These are phyloP conservation scores for Aegilops speltoides DNA, from an alignment of 176 grass and related monocot species.

Conservation along the genomic window DNA sequence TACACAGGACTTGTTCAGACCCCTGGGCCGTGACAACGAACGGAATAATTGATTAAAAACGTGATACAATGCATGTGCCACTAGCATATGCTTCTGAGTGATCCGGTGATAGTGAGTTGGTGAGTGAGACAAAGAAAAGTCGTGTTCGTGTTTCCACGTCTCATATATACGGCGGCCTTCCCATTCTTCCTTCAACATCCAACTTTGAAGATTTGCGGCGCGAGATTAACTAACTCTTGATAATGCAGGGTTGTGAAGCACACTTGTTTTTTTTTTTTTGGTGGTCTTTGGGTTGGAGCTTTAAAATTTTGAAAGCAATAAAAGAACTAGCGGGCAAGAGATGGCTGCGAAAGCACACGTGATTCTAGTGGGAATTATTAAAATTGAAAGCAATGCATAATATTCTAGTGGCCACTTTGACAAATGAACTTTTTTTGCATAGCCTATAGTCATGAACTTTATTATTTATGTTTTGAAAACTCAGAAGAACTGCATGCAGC, in stretches of 20 bases:
- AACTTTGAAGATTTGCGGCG: neutral
- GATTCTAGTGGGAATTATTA: neutral
- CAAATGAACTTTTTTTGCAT: too few relatives aligned
- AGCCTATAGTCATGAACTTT: too few relatives aligned
- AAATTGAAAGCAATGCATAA: neutral
- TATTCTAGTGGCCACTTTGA: too few relatives aligned
- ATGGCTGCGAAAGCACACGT: neutral
- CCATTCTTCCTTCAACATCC: neutral
- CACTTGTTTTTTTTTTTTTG: neutral
- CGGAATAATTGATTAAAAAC: too few relatives aligned
- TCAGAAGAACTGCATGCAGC: too few relatives aligned
- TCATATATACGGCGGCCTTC: neutral
- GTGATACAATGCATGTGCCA: neutral
- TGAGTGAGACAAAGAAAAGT: neutral
- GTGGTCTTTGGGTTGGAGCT: neutral
- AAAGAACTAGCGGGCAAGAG: neutral
- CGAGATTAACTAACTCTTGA: neutral
- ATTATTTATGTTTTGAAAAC: too few relatives aligned
- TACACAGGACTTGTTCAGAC: too few relatives aligned
- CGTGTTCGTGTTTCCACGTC: neutral
- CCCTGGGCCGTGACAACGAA: too few relatives aligned
- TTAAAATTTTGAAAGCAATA: neutral
- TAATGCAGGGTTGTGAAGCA: neutral
- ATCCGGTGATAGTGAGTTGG: neutral
- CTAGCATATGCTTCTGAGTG: neutral